Conservation (phyloP, 306 rosid species). For the Quercus rubra region DNA sequence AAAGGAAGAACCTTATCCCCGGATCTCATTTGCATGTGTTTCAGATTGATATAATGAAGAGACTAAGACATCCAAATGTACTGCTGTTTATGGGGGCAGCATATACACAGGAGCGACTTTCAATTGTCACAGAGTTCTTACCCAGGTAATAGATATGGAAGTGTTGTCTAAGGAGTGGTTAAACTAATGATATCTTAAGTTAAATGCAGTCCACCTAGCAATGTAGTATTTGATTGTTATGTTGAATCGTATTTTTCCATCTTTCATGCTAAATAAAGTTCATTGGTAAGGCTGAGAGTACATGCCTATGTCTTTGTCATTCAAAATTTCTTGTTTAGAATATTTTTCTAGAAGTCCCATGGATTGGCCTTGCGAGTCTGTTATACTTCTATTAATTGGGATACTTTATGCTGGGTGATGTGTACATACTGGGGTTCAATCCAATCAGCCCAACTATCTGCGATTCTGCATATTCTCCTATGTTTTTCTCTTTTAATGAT, state of each 20-base stretch:
- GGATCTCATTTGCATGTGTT: slow-evolving; percentile 13
- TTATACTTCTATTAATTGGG: not conserved
- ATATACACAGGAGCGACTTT: slow-evolving; percentile 57
- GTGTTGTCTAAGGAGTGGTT: not conserved
- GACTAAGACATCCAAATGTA: slow-evolving; percentile 82
- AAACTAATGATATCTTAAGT: not conserved
- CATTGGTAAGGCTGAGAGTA: not conserved
- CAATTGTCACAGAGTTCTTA: slow-evolving; percentile 71
- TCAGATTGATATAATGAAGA: slow-evolving; percentile 84
- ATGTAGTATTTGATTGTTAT: not conserved
- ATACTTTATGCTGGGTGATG: not conserved
- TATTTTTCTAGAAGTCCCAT: not conserved
- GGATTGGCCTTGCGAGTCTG: not conserved
- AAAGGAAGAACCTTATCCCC: slow-evolving; percentile 17
- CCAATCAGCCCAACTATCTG: slow-evolving; percentile 1
- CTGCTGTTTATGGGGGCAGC: slow-evolving; percentile 84
- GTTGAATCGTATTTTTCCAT: not conserved
- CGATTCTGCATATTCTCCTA: not conserved
- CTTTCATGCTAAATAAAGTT: not conserved
- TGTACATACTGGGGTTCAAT: not conserved
- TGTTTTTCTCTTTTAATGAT: not conserved
- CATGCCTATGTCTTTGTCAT: no score
- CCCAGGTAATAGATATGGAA: slow-evolving; percentile 49
- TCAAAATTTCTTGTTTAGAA: slow-evolving; percentile 7
- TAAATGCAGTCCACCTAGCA: not conserved